These are phyloP conservation scores for Colletotrichum euphorbiae DNA, from an alignment of 2,329 filamentous ascomycete species.

Conservation along the genomic window DNA sequence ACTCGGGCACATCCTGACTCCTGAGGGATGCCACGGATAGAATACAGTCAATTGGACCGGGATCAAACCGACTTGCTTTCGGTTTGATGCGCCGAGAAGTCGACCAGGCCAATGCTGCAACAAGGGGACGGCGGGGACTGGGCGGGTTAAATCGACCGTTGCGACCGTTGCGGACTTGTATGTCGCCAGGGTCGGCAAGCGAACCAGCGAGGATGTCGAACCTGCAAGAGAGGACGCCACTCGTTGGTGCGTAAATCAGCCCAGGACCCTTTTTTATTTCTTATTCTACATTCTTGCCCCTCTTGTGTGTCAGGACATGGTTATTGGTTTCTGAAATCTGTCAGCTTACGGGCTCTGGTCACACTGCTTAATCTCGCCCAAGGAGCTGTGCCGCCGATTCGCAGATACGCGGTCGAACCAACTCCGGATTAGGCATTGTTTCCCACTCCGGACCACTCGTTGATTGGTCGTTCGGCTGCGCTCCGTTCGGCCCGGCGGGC, in stretches of 20 bases:
- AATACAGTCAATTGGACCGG: slow-evolving; percentile 11
- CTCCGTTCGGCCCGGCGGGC: slow-evolving; percentile 12
- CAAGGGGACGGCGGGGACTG: background rate
- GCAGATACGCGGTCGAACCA: slow-evolving; percentile 5
- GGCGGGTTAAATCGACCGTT: slow-evolving; percentile 14
- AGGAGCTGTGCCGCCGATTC: slow-evolving; percentile 22
- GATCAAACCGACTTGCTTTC: background rate
- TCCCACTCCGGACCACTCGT: background rate
- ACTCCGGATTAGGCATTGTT: background rate
- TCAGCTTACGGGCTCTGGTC: background rate
- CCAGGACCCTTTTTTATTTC: slow-evolving; percentile 29
- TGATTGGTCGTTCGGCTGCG: slow-evolving; percentile 13
- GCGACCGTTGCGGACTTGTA: background rate
- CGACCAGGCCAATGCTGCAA: background rate
- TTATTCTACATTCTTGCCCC: background rate
- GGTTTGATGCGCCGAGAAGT: background rate
- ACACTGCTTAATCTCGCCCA: slow-evolving; percentile 8
- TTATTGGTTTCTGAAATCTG: background rate
- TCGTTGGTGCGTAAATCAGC: slow-evolving; percentile 29
- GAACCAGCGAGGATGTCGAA: slow-evolving; percentile 16
- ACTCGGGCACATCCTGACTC: background rate
- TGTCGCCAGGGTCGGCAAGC: slow-evolving; percentile 2
- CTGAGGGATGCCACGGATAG: background rate
- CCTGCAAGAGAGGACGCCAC: slow-evolving; percentile 17
- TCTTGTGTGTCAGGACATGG: background rate